Conservation (phyloP, 208 protist species). For the Crithidia bombi region DNA sequence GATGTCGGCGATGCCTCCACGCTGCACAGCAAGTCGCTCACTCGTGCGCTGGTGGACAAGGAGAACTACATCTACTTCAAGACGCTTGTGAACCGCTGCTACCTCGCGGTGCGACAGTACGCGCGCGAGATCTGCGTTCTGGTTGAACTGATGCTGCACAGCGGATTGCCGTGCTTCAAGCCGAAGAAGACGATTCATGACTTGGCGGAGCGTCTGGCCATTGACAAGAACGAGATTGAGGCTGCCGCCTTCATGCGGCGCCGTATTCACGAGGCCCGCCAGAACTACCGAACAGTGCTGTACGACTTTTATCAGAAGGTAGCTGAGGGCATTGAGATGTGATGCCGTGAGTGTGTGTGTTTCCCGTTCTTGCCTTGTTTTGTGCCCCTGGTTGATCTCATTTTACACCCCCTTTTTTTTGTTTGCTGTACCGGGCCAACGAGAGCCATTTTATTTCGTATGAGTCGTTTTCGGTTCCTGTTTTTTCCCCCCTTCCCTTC, state of each 20-base stretch:
- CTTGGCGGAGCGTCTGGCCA: constrained; percentile 68
- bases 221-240: constrained; percentile 77
- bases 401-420: too few relatives aligned
- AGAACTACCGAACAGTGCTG: constrained; percentile 83
- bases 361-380: not conserved
- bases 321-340: constrained; percentile 84
- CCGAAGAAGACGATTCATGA: constrained; percentile 78
- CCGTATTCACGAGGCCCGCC: constrained; percentile 74
- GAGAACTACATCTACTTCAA: constrained; percentile 88
- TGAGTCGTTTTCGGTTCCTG: too few relatives aligned
- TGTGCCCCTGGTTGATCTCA: too few relatives aligned
- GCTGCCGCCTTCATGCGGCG: constrained; percentile 84
- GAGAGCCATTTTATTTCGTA: too few relatives aligned
- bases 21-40: constrained; percentile 58
- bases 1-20: constrained; percentile 60
- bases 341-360: not conserved
- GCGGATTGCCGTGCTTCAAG: constrained; percentile 90
- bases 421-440: not conserved
- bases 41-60: constrained; percentile 78
- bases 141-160: constrained; percentile 88
- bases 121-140: constrained; percentile 76
- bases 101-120: constrained; percentile 87
- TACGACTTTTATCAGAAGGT: constrained; percentile 87
- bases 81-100: constrained; percentile 76
- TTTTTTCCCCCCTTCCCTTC: too few relatives aligned